phyloP scores from a whole-genome alignment of 305 asterid species.

The Fraxinus nigra region DNA sequence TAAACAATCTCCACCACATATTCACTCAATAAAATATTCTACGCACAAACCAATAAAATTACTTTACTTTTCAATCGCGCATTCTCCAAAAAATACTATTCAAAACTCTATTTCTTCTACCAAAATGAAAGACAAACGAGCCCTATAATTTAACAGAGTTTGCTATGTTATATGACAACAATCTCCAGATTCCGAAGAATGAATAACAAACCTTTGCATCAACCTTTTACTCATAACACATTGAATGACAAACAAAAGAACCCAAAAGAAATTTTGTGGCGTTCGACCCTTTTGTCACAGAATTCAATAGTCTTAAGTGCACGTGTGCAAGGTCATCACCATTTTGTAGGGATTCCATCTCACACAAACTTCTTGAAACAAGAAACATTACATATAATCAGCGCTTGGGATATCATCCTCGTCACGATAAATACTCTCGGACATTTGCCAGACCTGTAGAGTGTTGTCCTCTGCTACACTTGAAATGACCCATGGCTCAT shows the following conservation, averaged over 20 bases:
- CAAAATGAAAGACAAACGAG: too few species aligned
- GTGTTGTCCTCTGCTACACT: constrained; percentile 94
- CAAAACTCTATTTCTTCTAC: too few species aligned
- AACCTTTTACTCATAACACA: neutral
- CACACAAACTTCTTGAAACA: neutral
- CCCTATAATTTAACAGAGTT: too few species aligned
- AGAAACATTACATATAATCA: constrained; percentile 19
- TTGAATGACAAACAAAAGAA: neutral
- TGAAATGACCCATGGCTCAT: constrained; percentile 81
- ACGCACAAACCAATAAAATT: too few species aligned
- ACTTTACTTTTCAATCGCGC: too few species aligned
- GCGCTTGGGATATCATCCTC: constrained; percentile 46
- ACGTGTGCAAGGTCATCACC: neutral
- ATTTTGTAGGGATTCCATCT: neutral
- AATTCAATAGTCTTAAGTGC: neutral
- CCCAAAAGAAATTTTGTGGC: neutral
- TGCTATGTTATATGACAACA: neutral
- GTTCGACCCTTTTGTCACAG: neutral
- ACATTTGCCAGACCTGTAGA: constrained; percentile 89
- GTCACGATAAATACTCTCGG: constrained; percentile 74
- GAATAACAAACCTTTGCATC: neutral
- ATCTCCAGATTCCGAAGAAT: neutral
- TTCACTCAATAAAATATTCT: too few species aligned
- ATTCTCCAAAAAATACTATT: too few species aligned
- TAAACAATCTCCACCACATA: too few species aligned